phyloP scores from a whole-genome alignment of 2,329 filamentous ascomycete genomes.

The Fonsecaea pedrosoi region DNA sequence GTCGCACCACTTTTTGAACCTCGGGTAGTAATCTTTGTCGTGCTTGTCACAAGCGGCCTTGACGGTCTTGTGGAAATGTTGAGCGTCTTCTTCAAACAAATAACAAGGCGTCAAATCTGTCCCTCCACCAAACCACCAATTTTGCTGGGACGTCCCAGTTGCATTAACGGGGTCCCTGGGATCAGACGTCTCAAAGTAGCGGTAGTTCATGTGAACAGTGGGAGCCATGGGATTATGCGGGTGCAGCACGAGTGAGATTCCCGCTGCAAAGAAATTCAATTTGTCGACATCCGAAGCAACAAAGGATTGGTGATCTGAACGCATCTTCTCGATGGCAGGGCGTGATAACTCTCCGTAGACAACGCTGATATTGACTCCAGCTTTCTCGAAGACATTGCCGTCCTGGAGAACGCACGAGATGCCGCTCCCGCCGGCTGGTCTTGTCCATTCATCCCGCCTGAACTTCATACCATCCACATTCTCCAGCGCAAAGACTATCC shows the following conservation, averaged over 20 bases:
- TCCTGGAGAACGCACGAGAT: conserved; percentile 95
- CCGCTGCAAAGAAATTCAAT: conserved; percentile 93
- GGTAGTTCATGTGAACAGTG: conserved; percentile 97
- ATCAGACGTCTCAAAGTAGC: conserved; percentile 96
- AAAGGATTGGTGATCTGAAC: conserved; percentile 90
- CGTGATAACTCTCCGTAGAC: conserved; percentile 92
- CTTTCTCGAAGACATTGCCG: conserved; percentile 97
- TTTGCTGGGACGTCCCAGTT: conserved; percentile 60
- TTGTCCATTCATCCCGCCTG: conserved; percentile 82
- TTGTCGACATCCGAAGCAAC: conserved; percentile 76
- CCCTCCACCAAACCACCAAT: conserved; percentile 97
- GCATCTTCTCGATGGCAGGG: conserved; percentile 89
- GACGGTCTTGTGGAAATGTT: conserved; percentile 93
- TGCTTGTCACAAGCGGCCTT: conserved; percentile 94
- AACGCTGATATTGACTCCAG: conserved; percentile 90
- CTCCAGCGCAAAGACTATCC: conserved; percentile 83
- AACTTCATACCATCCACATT: conserved; percentile 84
- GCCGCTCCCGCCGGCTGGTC: conserved; percentile 87
- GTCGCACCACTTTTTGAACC: conserved; percentile 98
- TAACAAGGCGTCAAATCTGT: conserved; percentile 93
- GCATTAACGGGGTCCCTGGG: conserved; percentile 72
- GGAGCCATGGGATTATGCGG: conserved; percentile 95
- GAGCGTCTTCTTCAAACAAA: conserved; percentile 94
- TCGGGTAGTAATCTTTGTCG: conserved; percentile 87
- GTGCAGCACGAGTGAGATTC: conserved; percentile 90